These are phyloP conservation scores for Solanum etuberosum DNA, from an alignment of 257 asterid genomes.

Conservation along the genomic window DNA sequence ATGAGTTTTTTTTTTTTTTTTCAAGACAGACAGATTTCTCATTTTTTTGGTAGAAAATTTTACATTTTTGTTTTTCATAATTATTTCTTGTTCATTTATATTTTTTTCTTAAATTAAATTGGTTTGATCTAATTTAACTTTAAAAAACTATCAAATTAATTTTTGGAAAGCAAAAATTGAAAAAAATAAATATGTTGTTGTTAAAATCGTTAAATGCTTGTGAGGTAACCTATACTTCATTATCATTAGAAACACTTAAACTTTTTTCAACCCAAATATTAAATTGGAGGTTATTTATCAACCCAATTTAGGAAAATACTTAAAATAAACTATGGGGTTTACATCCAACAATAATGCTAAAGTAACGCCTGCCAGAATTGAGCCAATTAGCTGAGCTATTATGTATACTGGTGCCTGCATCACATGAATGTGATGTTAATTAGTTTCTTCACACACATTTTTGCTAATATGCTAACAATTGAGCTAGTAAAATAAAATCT, in stretches of 20 bases:
- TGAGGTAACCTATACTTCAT: background rate
- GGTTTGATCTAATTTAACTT: too few species aligned
- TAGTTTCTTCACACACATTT: background rate
- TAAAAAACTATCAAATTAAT: background rate
- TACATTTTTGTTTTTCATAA: background rate
- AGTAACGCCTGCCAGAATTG: slow-evolving; percentile 50
- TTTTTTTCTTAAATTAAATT: background rate
- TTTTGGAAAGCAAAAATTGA: background rate
- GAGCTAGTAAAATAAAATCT: background rate
- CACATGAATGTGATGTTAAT: background rate
- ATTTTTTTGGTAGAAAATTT: background rate
- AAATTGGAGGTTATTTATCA: background rate
- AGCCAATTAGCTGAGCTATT: slow-evolving; percentile 47
- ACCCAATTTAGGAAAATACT: slow-evolving; percentile 30
- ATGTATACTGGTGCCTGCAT: slow-evolving; percentile 53
- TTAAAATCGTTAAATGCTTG: background rate
- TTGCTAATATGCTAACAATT: background rate
- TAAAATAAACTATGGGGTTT: slow-evolving; percentile 31
- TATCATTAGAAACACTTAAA: background rate
- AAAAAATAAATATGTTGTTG: background rate
- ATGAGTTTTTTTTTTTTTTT: background rate
- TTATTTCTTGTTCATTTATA: background rate
- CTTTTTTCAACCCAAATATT: background rate
- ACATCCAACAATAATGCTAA: slow-evolving; percentile 33
- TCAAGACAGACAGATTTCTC: background rate